Conservation (phyloP, 1,284 basidiomycete species). For the Agroathelia rolfsii region DNA sequence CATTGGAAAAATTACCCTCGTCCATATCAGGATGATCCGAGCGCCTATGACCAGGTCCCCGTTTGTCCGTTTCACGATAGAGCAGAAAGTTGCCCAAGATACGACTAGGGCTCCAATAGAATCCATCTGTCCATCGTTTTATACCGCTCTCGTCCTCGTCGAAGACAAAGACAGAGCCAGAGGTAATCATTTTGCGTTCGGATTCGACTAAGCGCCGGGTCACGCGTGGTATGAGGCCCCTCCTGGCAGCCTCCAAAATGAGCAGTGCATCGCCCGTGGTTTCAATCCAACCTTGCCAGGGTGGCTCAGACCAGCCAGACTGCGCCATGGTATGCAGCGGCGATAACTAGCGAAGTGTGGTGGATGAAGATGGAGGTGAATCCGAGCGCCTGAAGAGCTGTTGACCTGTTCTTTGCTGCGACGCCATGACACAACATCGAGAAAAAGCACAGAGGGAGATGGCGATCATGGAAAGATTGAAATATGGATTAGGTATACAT, state of each 20-base stretch:
- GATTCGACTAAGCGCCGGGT: slow-evolving; percentile 70
- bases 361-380: too few relatives aligned
- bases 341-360: too few relatives aligned
- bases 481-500: too few relatives aligned
- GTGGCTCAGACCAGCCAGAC: slow-evolving; percentile 80
- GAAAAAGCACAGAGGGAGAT: too few relatives aligned
- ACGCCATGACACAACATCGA: too few relatives aligned
- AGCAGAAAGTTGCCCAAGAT: slow-evolving; percentile 79
- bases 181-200: slow-evolving; percentile 66
- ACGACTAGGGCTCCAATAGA: slow-evolving; percentile 73
- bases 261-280: slow-evolving; percentile 71
- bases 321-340: too few relatives aligned
- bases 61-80: slow-evolving; percentile 87
- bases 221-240: slow-evolving; percentile 65
- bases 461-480: too few relatives aligned
- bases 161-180: slow-evolving; percentile 78
- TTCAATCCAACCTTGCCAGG: slow-evolving; percentile 74
- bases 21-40: slow-evolving; percentile 23
- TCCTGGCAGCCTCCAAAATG: slow-evolving; percentile 67
- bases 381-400: too few relatives aligned
- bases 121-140: slow-evolving; percentile 78
- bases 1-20: slow-evolving; percentile 16
- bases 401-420: too few relatives aligned
- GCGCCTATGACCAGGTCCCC: slow-evolving; percentile 49
- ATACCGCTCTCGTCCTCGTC: slow-evolving; percentile 76